phyloP scores from a whole-genome alignment of 805 yeast species.

The Saccharomycopsis lassenensis region DNA sequence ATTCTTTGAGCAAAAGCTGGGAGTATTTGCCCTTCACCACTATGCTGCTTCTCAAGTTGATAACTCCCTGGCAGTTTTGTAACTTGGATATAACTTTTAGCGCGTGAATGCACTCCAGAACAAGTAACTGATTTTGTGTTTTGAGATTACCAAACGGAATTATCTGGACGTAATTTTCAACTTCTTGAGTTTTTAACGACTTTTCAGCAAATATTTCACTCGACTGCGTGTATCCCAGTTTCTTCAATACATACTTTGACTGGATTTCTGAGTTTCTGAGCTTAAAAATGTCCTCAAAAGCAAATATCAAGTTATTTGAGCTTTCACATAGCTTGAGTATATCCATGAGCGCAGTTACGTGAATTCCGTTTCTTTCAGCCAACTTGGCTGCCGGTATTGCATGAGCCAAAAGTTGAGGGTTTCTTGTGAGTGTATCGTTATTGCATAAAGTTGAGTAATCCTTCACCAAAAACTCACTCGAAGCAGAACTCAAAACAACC shows the following conservation, averaged over 20 bases:
- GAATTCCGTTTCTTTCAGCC: slow-evolving; percentile 9
- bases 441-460: too few species aligned
- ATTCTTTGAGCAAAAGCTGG: slow-evolving; percentile 27
- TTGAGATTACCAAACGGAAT: slow-evolving; percentile 38
- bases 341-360: slow-evolving; percentile 8
- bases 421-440: too few species aligned
- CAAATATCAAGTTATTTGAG: slow-evolving; percentile 13
- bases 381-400: slow-evolving; percentile 16
- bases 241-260: slow-evolving; percentile 7
- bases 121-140: slow-evolving; percentile 21
- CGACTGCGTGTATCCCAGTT: slow-evolving; percentile 2
- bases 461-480: too few species aligned
- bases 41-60: slow-evolving; percentile 30
- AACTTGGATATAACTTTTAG: slow-evolving; percentile 32
- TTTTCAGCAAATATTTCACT: slow-evolving; percentile 14
- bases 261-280: slow-evolving; percentile 8
- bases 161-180: slow-evolving; percentile 32
- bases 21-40: slow-evolving; percentile 40
- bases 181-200: slow-evolving; percentile 4
- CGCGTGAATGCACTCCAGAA: slow-evolving; percentile 37
- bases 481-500: too few species aligned
- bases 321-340: slow-evolving; percentile 15
- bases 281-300: slow-evolving; percentile 15
- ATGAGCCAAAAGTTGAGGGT: slow-evolving; percentile 4
- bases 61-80: slow-evolving; percentile 34